phyloP scores from a whole-genome alignment of 225 moss, liverwort and hornwort genomes.

The Neckera pumila region DNA sequence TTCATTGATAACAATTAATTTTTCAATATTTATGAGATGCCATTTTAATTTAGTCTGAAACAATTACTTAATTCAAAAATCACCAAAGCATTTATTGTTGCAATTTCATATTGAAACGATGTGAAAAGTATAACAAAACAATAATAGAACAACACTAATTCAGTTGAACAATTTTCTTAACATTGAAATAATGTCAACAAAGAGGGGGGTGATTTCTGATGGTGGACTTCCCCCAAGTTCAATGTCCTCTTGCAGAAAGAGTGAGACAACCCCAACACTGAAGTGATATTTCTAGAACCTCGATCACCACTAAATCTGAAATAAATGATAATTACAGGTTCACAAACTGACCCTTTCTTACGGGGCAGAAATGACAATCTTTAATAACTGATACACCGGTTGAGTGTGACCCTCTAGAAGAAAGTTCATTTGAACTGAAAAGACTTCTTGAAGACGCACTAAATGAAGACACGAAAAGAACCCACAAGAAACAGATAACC shows the following conservation, averaged over 20 bases:
- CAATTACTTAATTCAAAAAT: neutral
- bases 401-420: conserved; percentile 1
- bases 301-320: conserved; percentile 4
- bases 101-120: neutral
- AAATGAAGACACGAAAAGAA: neutral
- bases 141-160: neutral
- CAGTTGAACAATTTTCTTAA: neutral
- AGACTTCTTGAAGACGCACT: conserved; percentile 18
- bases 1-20: neutral
- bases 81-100: neutral
- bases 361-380: conserved; percentile 10
- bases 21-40: neutral
- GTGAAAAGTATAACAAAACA: neutral
- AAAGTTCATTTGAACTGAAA: conserved; percentile 4
- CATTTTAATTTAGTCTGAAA: neutral
- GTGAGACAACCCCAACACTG: neutral
- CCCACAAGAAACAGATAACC: conserved; percentile 8
- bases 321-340: conserved; percentile 22
- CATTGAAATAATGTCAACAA: neutral
- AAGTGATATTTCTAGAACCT: neutral
- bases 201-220: neutral
- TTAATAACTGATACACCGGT: conserved; percentile 2
- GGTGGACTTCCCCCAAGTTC: neutral
- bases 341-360: conserved; percentile 11
- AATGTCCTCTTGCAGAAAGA: neutral